Base-by-base conservation (phyloP, 2,329 filamentous ascomycete species). In the Aureobasidium sp. region DNA sequence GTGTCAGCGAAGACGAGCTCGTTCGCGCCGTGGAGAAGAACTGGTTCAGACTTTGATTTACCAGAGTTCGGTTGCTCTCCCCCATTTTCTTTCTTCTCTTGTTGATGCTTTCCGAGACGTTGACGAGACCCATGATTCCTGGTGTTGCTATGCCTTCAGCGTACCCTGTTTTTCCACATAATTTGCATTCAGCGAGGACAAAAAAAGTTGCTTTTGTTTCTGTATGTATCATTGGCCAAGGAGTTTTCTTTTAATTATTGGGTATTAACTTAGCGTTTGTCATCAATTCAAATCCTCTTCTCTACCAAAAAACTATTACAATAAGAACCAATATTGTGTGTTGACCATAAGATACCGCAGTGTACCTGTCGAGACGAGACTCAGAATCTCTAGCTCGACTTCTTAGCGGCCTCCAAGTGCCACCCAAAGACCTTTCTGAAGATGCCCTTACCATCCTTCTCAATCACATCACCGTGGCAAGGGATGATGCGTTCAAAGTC, bases 381-480 rank as follows among this genome's bases (percentile, higher is more conserved):
- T 42, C 17, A 15, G 6, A 3, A 15, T 17, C 11, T 45, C n/a
- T 42, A 58, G 19, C 14, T 44, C 19, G 54, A 37, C 65, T 72
- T 72, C 65, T 73, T 73, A 61, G 72, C 70, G 52, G 73, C 76
- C 61, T 83, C 77, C 70, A 96, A 72, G 77, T 95, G 89, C 91
- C 92, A 97, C 68, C 82, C 82, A 75, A 96, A 90, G 14, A 95
- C 80, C 73, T 89, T 90, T 69, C 82, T 78, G 67, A 93, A 96
- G 17, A 89, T 78, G 12, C 81, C 82, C 79, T 95, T 96, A 11
- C 83, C 91, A 3, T 80, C 82, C 1, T 72, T 81, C 73, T 94
- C 87, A 66, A 97, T 85, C 17, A 89, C 86, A 76, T 99, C 94
- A 9, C 94, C 94, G 75, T 99, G 94, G 73, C 93, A 97, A 0